Base-by-base conservation (phyloP, 495 filamentous ascomycete species). In the Platismatia glauca region DNA sequence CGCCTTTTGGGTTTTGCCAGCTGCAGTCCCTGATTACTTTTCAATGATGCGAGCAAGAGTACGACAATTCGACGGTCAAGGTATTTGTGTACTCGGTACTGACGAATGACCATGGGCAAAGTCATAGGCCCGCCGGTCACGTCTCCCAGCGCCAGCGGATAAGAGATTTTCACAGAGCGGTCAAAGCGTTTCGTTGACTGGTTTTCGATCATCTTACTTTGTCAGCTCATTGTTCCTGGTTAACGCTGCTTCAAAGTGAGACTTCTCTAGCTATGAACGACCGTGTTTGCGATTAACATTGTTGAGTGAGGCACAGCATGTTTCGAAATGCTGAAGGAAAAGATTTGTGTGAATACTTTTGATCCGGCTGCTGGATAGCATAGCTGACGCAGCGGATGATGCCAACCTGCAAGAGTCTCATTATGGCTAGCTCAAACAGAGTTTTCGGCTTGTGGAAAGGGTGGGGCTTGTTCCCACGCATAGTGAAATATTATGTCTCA, bases 121-220 rank as follows among this genome's bases (percentile, higher is more conserved):
- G 48, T 31, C 48, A 53, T 20, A 33, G 29, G 50, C 4, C 24
- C 29, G 15, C 24, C 31, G 48, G 11, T 52, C 29, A 52, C 3
- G 44, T 48, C 48, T 53, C 15, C 29, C 50, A 53, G 22, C 22
- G 46, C 46, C 22, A 50, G 50, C 50, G 50, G 50, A 53, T 53
- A 53, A 31, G 29, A 53, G n/a, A 53, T 20, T 53, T 53, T 5
- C 5, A 16, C 15, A 15, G n/a, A n/a, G n/a, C n/a, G 50, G 50
- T 53, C 50, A 53, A 53, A 53, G 50, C 50, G 50, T 53, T 53
- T 33, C 9, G 6, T 31, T 31, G 5, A 18, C 2, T 44, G 16
- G n/a, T 24, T 48, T 9, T n/a, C 22, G 2, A 48, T 48, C 5
- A 48, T 24, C 11, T 7, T 48, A 24, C 44, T 48, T 24, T 27